Evolutionary conservation across 495 filamentous ascomycete genomes (phyloP), one percentile per base, ranked within the genome.

Genomic region (Astrocystis sublimbata): DNA sequence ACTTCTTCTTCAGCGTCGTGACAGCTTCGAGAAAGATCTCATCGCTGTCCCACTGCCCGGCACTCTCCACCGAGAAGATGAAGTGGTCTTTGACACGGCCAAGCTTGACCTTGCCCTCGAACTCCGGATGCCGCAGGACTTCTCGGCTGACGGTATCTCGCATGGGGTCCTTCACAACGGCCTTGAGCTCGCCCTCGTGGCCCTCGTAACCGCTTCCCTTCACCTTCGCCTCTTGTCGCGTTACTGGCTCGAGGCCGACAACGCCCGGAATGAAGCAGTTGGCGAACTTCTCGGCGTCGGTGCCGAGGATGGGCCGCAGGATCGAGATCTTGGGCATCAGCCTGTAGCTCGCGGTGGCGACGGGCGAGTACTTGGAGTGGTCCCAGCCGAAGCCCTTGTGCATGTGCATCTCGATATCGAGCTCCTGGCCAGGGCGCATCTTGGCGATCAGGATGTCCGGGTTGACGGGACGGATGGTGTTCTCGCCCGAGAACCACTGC

Each of bases 281-380:
- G 41, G 86, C 85, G 68, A 99, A 97, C 73, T 97, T 96, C 68
- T 87, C 84, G 24, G 96, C 96, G 65, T 96, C 91, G 1, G 79
- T 80, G 6, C 93, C 94, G 1, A 94, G 69, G 54, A 99, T 96
- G 17, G 96, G 93, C 60, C 81, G 78, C 41, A 79, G 71, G 68
- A 98, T 97, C 19, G 83, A 80, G 70, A 99, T 98, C 47, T 86
- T 84, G 1, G 96, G 96, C 65, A 99, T 71, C 8, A 99, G 81
- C 17, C 96, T 85, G 77, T 99, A 99, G 40, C 87, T 87, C 8
- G 94, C 93, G 0, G 96, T 96, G 4, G 93, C 93, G 19, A 99
- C 96, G 28, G 96, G 96, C 1, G 91, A 96, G 81, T 93, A 99
- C 73, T 99, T 99, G 49, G 96, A 90, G 75, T 99, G 96, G 77